Percentiles rank a stretch among this genome's conserved stretches.
These are phyloP conservation scores for Sanghuangporus weigelae DNA, from an alignment of 1,284 basidiomycete genomes.

Conservation along the genomic window DNA sequence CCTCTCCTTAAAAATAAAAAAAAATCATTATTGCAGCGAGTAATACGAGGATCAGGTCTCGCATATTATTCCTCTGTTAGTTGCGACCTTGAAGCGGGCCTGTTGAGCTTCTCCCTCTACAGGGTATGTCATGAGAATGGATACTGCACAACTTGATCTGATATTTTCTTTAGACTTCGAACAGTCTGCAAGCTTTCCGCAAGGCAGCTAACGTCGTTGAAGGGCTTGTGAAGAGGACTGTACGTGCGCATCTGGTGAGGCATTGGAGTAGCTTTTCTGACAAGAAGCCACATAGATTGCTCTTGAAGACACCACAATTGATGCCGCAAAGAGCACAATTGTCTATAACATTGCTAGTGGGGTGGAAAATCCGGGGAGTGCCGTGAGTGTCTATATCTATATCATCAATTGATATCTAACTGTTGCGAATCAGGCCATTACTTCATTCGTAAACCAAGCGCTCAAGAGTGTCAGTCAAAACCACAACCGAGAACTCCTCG, in stretches of 20 bases:
- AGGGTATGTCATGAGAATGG: constrained; percentile 45
- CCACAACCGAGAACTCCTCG: constrained; percentile 69
- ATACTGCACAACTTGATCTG: background rate
- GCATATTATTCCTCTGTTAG: constrained; percentile 89
- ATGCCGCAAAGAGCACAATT: constrained; percentile 89
- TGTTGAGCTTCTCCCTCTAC: constrained; percentile 79
- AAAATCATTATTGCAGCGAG: constrained; percentile 43
- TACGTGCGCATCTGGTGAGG: constrained; percentile 36
- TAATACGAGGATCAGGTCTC: constrained; percentile 87
- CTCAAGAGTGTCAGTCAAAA: constrained; percentile 76
- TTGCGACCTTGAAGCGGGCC: constrained; percentile 78
- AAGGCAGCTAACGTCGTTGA: constrained; percentile 76
- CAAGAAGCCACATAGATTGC: constrained; percentile 51
- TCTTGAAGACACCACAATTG: constrained; percentile 80
- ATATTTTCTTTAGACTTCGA: constrained; percentile 65
- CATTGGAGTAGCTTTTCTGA: background rate
- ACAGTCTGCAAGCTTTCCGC: constrained; percentile 78
- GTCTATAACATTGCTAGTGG: constrained; percentile 79
- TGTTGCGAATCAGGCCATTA: constrained; percentile 49
- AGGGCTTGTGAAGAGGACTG: constrained; percentile 74
- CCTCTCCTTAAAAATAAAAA: too few relatives aligned
- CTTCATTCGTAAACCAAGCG: constrained; percentile 84
- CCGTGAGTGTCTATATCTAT: constrained; percentile 47
- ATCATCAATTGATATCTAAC: background rate
- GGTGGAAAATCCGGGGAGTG: constrained; percentile 80